Evolutionary conservation across 2,329 filamentous ascomycete genomes (phyloP).

Genomic region (Colletotrichum camelliae): DNA sequence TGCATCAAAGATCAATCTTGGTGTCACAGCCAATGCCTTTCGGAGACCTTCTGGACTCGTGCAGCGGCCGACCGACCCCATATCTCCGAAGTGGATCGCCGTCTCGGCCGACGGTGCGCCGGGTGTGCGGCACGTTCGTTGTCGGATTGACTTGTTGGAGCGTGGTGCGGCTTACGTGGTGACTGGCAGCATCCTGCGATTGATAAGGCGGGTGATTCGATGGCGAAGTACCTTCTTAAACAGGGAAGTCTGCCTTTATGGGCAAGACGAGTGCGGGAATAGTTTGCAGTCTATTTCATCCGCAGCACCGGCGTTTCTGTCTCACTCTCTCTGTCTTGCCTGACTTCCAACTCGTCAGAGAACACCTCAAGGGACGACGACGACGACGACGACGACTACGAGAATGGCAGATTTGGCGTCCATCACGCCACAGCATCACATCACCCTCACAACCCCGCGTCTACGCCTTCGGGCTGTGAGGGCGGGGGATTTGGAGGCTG

Average conservation of each 20-base stretch:
- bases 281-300: neutral
- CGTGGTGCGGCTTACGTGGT: neutral
- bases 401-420: neutral
- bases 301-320: no score
- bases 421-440: neutral
- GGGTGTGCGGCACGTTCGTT: neutral
- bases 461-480: neutral
- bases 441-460: neutral
- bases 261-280: neutral
- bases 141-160: neutral
- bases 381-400: rapidly evolving
- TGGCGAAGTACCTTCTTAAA: neutral
- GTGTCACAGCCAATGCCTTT: rapidly evolving
- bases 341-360: no score
- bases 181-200: neutral
- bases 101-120: neutral
- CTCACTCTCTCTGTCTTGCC: no score
- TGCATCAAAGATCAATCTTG: neutral
- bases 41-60: no score
- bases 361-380: neutral
- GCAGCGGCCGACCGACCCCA: neutral
- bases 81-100: neutral
- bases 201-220: neutral
- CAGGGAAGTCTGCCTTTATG: neutral
- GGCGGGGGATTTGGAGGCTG: neutral